Evolutionary conservation across 352 stramenopile species (phyloP).

Genomic region (Globisporangium nunn): DNA sequence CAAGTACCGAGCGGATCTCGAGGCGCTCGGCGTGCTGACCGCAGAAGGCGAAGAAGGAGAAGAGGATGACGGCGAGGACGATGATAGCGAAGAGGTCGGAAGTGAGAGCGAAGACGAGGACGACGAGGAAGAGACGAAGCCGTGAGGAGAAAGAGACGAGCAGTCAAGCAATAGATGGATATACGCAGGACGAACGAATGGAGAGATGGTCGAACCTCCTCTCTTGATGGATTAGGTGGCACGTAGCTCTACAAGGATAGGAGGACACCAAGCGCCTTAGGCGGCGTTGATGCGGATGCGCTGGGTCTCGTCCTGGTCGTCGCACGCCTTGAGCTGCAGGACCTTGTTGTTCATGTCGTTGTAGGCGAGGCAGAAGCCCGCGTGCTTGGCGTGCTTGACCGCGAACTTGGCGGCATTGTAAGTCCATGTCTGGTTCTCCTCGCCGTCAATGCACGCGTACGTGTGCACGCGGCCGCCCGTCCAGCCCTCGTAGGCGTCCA

Average conservation of each 20-base stretch:
- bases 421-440: constrained; percentile 58
- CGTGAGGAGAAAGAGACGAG: not conserved
- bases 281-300: constrained; percentile 22
- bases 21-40: constrained; percentile 9
- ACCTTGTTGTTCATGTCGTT: constrained; percentile 34
- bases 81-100: not conserved
- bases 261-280: not conserved
- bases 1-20: constrained; percentile 47
- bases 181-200: not conserved
- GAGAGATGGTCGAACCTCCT: too few species aligned
- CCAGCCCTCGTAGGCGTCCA: constrained; percentile 55
- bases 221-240: not conserved
- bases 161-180: constrained; percentile 1
- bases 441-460: constrained; percentile 38
- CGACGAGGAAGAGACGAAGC: not conserved
- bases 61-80: not conserved
- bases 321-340: constrained; percentile 43
- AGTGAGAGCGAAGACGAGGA: not conserved
- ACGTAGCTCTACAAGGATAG: not conserved
- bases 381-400: constrained; percentile 41
- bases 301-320: constrained; percentile 31
- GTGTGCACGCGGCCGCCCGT: constrained; percentile 49
- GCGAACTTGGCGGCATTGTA: constrained; percentile 33
- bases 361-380: constrained; percentile 43
- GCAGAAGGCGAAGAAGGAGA: not conserved